phyloP scores from a whole-genome alignment of 1,284 basidiomycete genomes.

The Ganoderma multipileum region DNA sequence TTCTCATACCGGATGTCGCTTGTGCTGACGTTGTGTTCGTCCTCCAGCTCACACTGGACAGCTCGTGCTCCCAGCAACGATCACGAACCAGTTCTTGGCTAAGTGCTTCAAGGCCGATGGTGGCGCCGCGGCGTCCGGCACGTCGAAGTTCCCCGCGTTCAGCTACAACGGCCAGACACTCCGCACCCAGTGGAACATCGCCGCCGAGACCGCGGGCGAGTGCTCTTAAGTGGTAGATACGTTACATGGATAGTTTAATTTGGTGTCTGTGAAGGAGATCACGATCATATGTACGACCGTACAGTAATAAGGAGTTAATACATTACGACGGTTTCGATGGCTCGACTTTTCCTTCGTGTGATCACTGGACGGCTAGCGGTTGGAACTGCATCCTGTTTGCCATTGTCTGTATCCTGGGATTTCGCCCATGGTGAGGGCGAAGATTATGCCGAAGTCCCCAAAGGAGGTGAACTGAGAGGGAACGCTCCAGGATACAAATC shows the following conservation, averaged over 20 bases:
- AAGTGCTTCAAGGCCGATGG: not conserved
- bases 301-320: not conserved
- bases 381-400: too few relatives aligned
- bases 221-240: not conserved
- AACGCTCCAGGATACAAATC: too few relatives aligned
- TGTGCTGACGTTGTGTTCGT: not conserved
- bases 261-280: not conserved
- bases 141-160: constrained; percentile 2
- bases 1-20: not conserved
- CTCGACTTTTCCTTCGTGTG: too few relatives aligned
- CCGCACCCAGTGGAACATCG: constrained; percentile 4
- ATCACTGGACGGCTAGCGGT: too few relatives aligned
- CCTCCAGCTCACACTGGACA: not conserved
- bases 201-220: not conserved
- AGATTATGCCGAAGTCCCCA: too few relatives aligned
- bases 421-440: too few relatives aligned
- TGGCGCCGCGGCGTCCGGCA: not conserved
- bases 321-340: not conserved
- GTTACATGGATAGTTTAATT: constrained; percentile 1
- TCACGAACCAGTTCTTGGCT: constrained; percentile 8
- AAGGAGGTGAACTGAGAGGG: too few relatives aligned
- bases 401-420: too few relatives aligned
- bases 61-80: not conserved
- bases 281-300: not conserved
- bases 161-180: constrained; percentile 1